Evolutionary conservation across 139 green algal genomes (phyloP).

Genomic region (Chlorella sp.): DNA sequence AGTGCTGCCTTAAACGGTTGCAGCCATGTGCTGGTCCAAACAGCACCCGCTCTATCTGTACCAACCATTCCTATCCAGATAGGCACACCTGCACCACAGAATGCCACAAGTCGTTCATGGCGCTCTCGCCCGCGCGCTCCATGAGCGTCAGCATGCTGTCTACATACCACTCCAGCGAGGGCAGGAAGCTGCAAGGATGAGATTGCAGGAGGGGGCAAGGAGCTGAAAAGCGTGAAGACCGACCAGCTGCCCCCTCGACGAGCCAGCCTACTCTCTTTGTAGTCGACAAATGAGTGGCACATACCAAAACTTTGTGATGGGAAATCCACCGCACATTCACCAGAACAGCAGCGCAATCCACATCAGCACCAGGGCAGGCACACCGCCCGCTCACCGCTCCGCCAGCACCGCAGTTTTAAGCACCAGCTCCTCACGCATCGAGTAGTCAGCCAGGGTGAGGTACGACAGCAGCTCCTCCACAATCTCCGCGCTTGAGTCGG

Average conservation of each 20-base stretch:
- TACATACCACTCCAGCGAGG: conserved; percentile 87
- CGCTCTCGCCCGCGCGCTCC: conserved; percentile 92
- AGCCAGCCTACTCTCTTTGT: no score
- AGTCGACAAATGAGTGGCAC: no score
- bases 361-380: no score
- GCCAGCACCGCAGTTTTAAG: conserved; percentile 97
- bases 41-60: no score
- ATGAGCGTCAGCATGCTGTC: conserved; percentile 92
- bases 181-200: conserved; percentile 52
- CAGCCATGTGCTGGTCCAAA: no score
- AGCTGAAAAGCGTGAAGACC: no score
- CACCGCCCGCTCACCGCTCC: conserved; percentile 82
- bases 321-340: no score
- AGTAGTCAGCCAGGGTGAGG: conserved; percentile 85
- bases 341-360: not conserved
- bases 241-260: no score
- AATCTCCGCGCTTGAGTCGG: conserved; percentile 54
- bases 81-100: conserved; percentile 46
- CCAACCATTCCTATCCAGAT: not conserved
- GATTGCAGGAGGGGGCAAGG: no score
- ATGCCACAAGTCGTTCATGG: conserved; percentile 96
- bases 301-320: no score
- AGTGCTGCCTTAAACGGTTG: not conserved
- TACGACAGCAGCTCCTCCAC: conserved; percentile 89
- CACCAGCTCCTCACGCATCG: conserved; percentile 96